phyloP scores from a whole-genome alignment of 2,329 filamentous ascomycete species.

The Fonsecaea nubica region DNA sequence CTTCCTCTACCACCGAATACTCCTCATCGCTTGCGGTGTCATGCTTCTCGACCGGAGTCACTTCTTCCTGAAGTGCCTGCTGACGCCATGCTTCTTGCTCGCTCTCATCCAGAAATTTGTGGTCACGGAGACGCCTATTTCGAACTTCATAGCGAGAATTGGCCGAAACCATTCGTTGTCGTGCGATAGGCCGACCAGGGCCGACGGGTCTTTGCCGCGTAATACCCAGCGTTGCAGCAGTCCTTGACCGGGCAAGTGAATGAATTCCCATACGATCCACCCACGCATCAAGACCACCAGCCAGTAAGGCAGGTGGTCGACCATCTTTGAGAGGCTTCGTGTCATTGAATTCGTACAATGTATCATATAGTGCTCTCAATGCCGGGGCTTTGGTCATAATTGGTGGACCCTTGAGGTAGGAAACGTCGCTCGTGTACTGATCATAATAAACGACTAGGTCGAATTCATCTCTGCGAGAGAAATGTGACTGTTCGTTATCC shows the following conservation, averaged over 20 bases:
- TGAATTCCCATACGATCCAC: constrained; percentile 76
- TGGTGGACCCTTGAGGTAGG: constrained; percentile 60
- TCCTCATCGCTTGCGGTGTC: constrained; percentile 52
- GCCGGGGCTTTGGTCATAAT: constrained; percentile 58
- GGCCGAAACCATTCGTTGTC: constrained; percentile 59
- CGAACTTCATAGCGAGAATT: constrained; percentile 62
- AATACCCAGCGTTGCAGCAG: constrained; percentile 57
- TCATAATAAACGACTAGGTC: constrained; percentile 94
- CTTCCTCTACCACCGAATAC: constrained; percentile 53
- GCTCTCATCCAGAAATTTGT: constrained; percentile 76
- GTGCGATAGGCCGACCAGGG: constrained; percentile 55
- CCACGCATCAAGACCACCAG: constrained; percentile 88
- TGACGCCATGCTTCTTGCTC: constrained; percentile 84
- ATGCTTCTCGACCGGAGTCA: constrained; percentile 52
- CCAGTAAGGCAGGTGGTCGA: constrained; percentile 75
- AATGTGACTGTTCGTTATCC: constrained; percentile 71
- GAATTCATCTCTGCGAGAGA: constrained; percentile 74
- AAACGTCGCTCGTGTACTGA: constrained; percentile 65
- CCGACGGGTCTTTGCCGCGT: constrained; percentile 48
- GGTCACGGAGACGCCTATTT: constrained; percentile 63
- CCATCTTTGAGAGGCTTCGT: constrained; percentile 71
- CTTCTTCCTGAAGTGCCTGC: constrained; percentile 71
- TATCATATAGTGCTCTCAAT: constrained; percentile 76
- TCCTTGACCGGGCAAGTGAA: constrained; percentile 65
- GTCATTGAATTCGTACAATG: constrained; percentile 82